Evolutionary conservation across 495 filamentous ascomycete species (phyloP).

Genomic region (Rostrohypoxylon terebratum): DNA sequence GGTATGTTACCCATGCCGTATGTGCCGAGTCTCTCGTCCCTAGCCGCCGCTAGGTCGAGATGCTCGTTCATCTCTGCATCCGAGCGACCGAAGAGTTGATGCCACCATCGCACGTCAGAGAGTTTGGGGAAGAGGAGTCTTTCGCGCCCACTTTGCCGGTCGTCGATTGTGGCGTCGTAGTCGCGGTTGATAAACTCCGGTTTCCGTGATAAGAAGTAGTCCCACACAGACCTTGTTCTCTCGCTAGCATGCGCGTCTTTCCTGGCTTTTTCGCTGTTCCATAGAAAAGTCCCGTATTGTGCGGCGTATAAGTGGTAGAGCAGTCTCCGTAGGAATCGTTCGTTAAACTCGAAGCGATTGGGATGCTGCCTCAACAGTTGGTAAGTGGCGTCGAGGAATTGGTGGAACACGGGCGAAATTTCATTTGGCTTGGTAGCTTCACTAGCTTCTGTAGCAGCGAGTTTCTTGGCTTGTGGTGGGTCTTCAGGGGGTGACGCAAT

Average conservation of each 20-base stretch:
- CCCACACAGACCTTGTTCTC: slow-evolving; percentile 91
- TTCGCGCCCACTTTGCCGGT: slow-evolving; percentile 79
- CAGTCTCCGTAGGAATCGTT: slow-evolving; percentile 89
- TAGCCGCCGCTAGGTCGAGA: slow-evolving; percentile 54
- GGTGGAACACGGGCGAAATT: slow-evolving; percentile 96
- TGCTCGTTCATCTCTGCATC: slow-evolving; percentile 94
- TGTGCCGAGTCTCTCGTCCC: slow-evolving; percentile 45
- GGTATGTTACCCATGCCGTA: slow-evolving; percentile 37
- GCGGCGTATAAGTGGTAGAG: slow-evolving; percentile 96
- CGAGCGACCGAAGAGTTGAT: slow-evolving; percentile 83
- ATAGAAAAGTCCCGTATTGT: slow-evolving; percentile 97
- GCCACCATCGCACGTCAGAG: slow-evolving; percentile 86
- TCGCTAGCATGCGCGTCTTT: slow-evolving; percentile 76
- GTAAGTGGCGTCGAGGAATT: slow-evolving; percentile 96
- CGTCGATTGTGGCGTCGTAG: slow-evolving; percentile 82
- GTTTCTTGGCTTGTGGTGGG: slow-evolving; percentile 43
- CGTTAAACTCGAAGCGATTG: slow-evolving; percentile 95
- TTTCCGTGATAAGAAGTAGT: slow-evolving; percentile 86
- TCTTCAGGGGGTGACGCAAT: slow-evolving; percentile 44
- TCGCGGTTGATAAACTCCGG: slow-evolving; percentile 83
- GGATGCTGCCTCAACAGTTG: slow-evolving; percentile 90
- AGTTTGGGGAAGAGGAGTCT: slow-evolving; percentile 82
- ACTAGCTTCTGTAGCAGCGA: slow-evolving; percentile 35
- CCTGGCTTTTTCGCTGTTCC: slow-evolving; percentile 92
- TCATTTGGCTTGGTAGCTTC: slow-evolving; percentile 75